Conservation (phyloP, 345 rosid species). For the Camelina sativa region DNA sequence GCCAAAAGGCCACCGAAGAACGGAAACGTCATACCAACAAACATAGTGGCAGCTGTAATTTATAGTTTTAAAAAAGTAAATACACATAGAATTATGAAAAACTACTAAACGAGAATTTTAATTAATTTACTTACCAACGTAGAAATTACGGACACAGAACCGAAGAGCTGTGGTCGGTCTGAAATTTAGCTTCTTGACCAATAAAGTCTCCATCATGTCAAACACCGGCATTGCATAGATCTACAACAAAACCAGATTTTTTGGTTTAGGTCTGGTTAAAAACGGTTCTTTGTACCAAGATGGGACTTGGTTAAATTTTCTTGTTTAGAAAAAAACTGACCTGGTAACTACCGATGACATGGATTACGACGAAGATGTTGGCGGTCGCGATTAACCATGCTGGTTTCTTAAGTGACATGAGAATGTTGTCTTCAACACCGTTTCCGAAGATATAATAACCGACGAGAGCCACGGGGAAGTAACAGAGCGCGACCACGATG, state of each 20-base stretch:
- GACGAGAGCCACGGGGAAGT: constrained; percentile 77
- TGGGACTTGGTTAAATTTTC: neutral
- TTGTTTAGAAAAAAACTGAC: constrained; percentile 34
- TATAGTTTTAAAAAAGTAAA: neutral
- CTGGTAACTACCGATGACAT: constrained; percentile 87
- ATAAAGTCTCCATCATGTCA: constrained; percentile 74
- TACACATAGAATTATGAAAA: neutral
- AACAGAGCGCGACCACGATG: constrained; percentile 72
- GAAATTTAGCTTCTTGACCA: constrained; percentile 66
- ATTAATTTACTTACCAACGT: constrained; percentile 57
- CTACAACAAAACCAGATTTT: constrained; percentile 40
- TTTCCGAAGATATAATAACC: constrained; percentile 76
- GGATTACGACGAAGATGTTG: constrained; percentile 72
- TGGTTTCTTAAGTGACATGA: constrained; percentile 68
- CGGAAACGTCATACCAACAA: constrained; percentile 69
- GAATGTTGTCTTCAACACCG: constrained; percentile 63
- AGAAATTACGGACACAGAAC: constrained; percentile 54
- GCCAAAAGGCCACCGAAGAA: constrained; percentile 84
- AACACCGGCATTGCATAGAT: constrained; percentile 80
- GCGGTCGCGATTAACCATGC: constrained; percentile 71
- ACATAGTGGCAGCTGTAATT: constrained; percentile 67
- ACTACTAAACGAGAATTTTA: neutral
- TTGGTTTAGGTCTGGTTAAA: neutral
- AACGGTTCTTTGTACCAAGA: neutral
- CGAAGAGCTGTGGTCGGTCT: constrained; percentile 53